Base-by-base conservation (phyloP, 306 rosid species). In the Vigna hirtella region DNA sequence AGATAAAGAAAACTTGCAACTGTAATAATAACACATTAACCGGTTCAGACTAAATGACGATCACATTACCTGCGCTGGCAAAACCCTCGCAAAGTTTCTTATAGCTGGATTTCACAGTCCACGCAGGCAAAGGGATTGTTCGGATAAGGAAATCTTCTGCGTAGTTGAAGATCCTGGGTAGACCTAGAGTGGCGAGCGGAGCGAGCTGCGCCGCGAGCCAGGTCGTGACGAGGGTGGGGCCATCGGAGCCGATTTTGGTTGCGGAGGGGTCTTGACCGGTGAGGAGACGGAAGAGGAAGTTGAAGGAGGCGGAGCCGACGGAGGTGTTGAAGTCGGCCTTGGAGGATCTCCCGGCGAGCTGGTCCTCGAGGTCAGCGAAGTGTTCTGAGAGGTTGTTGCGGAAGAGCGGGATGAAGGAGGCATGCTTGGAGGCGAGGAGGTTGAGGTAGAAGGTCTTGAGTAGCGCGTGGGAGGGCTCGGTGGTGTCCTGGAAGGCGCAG, bases 121-220 rank as follows among this genome's bases (percentile, higher is more conserved):
- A 53, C 6, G 89, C 49, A 1, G 98, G 98, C 5, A 87, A 62
- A n/a, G 85, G 69, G 4, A 91, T 0, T 0, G 88, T 83, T 48
- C 88, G 90, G 66, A 90, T 26, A 6, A 83, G 13, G 8, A 82
- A 3, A 56, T 93, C 98, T 38, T 93, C 98, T 0, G 74, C 1
- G 43, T 82, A 81, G 75, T 49, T 72, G 40, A 93, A 69, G 0
- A 90, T 73, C 24, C 84, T 80, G 0, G 97, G 89, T 0, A 77
- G 17, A 0, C 91, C 95, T 0, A 83, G 63, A 0, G 93, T 82
- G 0, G 81, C 83, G 0, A 88, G 79, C 0, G 98, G 97, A 2
- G 87, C 88, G 0, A 93, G 89, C 74, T 89, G 97, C 2, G 84
- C 78, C 0, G 51, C 55, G 0, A 93, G 65, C 98, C 98, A 93